A percentile compares a stretch with the other conserved stretches of the same genome.
phyloP scores from a whole-genome alignment of 2,329 filamentous ascomycete genomes.

The Aspergillus proliferans region DNA sequence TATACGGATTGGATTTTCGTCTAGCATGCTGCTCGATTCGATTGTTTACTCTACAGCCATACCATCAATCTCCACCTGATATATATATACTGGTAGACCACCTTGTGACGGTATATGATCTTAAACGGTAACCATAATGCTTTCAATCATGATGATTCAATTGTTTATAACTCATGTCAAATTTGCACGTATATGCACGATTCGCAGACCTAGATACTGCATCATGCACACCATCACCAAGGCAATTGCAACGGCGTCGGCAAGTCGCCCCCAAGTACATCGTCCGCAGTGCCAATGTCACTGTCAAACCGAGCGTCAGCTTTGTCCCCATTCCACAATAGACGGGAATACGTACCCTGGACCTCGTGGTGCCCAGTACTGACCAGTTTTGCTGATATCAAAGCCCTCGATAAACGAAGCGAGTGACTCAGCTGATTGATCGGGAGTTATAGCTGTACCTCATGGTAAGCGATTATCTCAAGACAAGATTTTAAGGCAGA shows the following conservation, averaged over 20 bases:
- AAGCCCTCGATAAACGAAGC: constrained; percentile 57
- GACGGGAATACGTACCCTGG: constrained; percentile 46
- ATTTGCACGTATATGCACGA: no score
- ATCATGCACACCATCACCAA: constrained; percentile 43
- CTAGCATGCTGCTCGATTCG: no score
- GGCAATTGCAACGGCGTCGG: constrained; percentile 61
- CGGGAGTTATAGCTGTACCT: constrained; percentile 56
- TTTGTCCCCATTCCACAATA: not conserved
- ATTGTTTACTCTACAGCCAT: no score
- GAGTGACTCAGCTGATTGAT: constrained; percentile 59
- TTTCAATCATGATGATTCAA: no score
- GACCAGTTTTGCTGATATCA: constrained; percentile 59
- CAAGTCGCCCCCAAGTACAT: constrained; percentile 55
- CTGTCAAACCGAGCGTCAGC: constrained; percentile 29
- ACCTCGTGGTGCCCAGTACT: constrained; percentile 68
- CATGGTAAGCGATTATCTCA: not conserved
- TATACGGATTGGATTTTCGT: no score
- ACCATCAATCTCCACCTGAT: no score
- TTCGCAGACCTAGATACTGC: not conserved
- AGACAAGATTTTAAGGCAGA: constrained; percentile 1
- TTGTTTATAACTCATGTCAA: no score
- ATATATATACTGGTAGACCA: no score
- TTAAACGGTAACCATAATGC: no score
- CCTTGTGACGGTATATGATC: no score
- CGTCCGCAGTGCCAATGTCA: constrained; percentile 64